Evolutionary conservation across 306 rosid genomes (phyloP).

Genomic region (Prunus fruticosa): DNA sequence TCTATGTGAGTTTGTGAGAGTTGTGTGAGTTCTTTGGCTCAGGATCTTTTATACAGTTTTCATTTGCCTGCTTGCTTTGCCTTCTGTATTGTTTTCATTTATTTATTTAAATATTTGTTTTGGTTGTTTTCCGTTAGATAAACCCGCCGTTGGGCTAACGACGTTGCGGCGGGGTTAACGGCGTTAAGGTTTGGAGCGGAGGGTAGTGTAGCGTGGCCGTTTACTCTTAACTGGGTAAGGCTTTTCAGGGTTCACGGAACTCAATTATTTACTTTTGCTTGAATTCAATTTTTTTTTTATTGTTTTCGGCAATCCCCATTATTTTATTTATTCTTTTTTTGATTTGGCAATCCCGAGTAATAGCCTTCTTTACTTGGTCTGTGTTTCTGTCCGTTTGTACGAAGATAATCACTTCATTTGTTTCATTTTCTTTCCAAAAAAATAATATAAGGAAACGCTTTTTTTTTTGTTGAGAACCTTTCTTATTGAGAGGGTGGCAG

Average conservation of each 20-base stretch:
- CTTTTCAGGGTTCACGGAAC: constrained; percentile 13
- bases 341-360: constrained; percentile 32
- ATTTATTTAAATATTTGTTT: not conserved
- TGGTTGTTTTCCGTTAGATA: constrained; percentile 41
- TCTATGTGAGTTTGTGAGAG: not conserved
- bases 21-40: constrained; percentile 27
- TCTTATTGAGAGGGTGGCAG: too few relatives aligned
- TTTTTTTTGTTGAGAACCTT: too few relatives aligned
- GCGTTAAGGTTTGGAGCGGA: constrained; percentile 21
- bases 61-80: constrained; percentile 12
- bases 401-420: not conserved
- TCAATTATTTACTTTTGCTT: constrained; percentile 14
- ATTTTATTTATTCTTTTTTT: not conserved
- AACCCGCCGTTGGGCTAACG: constrained; percentile 47
- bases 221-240: not conserved
- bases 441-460: too few relatives aligned
- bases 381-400: constrained; percentile 9
- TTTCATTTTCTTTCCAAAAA: too few relatives aligned
- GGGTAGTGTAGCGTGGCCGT: constrained; percentile 24
- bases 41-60: constrained; percentile 45
- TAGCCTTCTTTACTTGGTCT: not conserved
- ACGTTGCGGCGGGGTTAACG: constrained; percentile 62
- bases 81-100: constrained; percentile 15
- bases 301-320: constrained; percentile 33
- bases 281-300: not conserved